Base-by-base conservation (phyloP, 2,329 filamentous ascomycete species). In the Clarireedia monteithiana region DNA sequence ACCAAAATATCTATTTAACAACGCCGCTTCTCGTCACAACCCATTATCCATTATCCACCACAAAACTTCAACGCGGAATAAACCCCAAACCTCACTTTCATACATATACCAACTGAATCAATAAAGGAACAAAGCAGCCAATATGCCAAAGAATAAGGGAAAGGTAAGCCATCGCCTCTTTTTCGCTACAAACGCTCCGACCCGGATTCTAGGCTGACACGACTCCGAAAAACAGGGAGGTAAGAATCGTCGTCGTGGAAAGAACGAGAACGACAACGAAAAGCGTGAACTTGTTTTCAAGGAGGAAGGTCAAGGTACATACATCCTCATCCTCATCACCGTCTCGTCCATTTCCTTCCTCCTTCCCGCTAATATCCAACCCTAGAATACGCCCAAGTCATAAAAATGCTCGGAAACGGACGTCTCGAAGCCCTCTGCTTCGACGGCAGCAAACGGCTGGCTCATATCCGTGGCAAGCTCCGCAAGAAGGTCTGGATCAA, bases 401-500 rank as follows among this genome's bases (percentile, higher is more conserved):
- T 91, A 67, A 96, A 96, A 81, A 96, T 96, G 91, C 82, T 96
- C 60, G 91, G 91, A 64, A 96, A 96, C 81, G 91, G 91, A 65
- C 89, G 91, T 67, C 84, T 96, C 49, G 91, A 96, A 75, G 91
- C 91, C 17, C 79, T 68, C 50, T 97, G 92, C 79, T 99, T 99
- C 74, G 94, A 97, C 72, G 92, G 92, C 71, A 85, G 87, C 64
- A 91, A 91, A 73, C 85, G 90, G 59, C 82, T 90, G 42, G 89
- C 86, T 62, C 86, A 92, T 72, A 90, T 89, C 68, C 90, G 92
- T 63, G 92, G 92, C 77, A 97, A 99, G 77, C 88, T 99, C 69
- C 86, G 94, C 69, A 99, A 99, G 83, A 99, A 99, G 83, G 94
- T 97, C 74, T 96, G 91, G 91, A 96, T 96, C 82, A 96, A 96